A percentile compares a stretch with the other conserved stretches of the same genome.
These are phyloP conservation scores for Colletotrichum salicis DNA, from an alignment of 2,329 filamentous ascomycete genomes.

Conservation along the genomic window DNA sequence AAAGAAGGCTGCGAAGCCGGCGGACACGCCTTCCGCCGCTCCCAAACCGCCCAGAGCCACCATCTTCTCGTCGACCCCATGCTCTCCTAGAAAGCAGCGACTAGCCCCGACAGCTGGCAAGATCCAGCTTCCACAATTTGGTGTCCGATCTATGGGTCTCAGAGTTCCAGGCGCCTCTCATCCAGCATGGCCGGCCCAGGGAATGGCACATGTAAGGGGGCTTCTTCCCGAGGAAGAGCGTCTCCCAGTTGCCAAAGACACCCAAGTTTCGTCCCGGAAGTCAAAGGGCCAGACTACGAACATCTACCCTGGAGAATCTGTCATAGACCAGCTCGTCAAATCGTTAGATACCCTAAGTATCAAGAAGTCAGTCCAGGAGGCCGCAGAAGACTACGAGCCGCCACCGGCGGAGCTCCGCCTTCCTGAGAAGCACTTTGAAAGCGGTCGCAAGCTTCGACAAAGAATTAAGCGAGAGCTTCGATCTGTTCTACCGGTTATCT, in stretches of 20 bases:
- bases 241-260: background rate
- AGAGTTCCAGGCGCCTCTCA: slow-evolving; percentile 75
- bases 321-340: slow-evolving; percentile 48
- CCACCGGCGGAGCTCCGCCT: slow-evolving; percentile 62
- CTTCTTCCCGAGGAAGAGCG: slow-evolving; percentile 10
- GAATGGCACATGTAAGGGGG: slow-evolving; percentile 72
- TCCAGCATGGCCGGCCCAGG: slow-evolving; percentile 77
- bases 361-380: slow-evolving; percentile 45
- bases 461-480: slow-evolving; percentile 60
- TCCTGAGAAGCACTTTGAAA: slow-evolving; percentile 67
- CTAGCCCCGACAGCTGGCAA: slow-evolving; percentile 44
- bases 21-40: slow-evolving; percentile 9
- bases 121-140: slow-evolving; percentile 55
- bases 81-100: slow-evolving; percentile 58
- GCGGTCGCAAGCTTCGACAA: slow-evolving; percentile 62
- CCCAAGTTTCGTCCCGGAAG: slow-evolving; percentile 50
- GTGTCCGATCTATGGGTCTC: slow-evolving; percentile 55
- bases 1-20: slow-evolving; percentile 38
- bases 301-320: slow-evolving; percentile 54
- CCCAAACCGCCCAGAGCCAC: slow-evolving; percentile 47
- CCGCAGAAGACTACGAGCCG: slow-evolving; percentile 54
- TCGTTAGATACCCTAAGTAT: slow-evolving; percentile 53
- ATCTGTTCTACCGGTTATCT: slow-evolving; percentile 38
- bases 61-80: slow-evolving; percentile 64
- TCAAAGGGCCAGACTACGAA: slow-evolving; percentile 60